These are phyloP conservation scores for Erodium maritimum DNA, from an alignment of 345 rosid genomes.

Conservation along the genomic window DNA sequence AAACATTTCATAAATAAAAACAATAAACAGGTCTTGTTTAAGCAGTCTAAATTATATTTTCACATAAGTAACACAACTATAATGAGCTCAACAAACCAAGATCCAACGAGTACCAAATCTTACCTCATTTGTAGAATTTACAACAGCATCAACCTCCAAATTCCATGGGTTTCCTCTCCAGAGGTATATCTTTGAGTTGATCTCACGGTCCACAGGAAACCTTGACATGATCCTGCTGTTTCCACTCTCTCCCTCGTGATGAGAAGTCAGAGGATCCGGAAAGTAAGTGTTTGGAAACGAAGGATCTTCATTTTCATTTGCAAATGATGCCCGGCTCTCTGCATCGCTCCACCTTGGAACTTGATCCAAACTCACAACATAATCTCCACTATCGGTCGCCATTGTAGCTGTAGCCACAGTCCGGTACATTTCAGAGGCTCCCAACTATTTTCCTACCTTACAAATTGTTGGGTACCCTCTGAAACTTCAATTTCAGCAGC, in stretches of 20 bases:
- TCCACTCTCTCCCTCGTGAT: constrained; percentile 36
- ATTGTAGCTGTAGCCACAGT: constrained; percentile 42
- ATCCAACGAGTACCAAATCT: constrained; percentile 3
- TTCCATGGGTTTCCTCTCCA: constrained; percentile 99
- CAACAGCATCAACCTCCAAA: constrained; percentile 97
- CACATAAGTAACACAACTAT: background rate
- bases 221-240: constrained; percentile 53
- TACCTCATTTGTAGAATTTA: constrained; percentile 95
- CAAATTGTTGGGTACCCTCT: background rate
- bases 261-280: constrained; percentile 57
- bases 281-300: constrained; percentile 45
- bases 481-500: constrained; percentile 9
- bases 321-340: constrained; percentile 45
- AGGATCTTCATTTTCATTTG: constrained; percentile 50
- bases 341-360: constrained; percentile 90
- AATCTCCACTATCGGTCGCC: constrained; percentile 43
- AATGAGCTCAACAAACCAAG: background rate
- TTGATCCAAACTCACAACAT: constrained; percentile 72
- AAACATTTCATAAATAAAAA: constrained; percentile 7
- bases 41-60: background rate
- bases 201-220: constrained; percentile 80
- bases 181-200: constrained; percentile 66
- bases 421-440: constrained; percentile 46
- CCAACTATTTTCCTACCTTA: constrained; percentile 14
- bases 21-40: background rate